Evolutionary conservation across 148 eudicot species (phyloP).

Genomic region (Chenopodium suecicum): DNA sequence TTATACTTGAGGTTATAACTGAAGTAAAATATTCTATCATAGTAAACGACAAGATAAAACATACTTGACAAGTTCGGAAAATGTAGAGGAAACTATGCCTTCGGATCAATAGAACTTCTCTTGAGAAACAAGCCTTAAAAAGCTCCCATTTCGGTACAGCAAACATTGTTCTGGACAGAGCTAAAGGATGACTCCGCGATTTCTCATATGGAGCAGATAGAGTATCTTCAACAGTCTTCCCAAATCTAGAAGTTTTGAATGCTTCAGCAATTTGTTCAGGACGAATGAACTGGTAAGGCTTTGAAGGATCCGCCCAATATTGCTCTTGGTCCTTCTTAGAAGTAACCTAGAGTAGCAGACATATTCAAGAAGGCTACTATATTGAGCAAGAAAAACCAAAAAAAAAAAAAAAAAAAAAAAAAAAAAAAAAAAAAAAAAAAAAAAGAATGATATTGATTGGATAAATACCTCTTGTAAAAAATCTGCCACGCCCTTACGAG

Average conservation of each 20-base stretch:
- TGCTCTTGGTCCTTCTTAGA: conserved; percentile 88
- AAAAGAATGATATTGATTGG: background rate
- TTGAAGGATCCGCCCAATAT: conserved; percentile 81
- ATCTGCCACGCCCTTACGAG: conserved; percentile 85
- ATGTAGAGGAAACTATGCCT: conserved; percentile 74
- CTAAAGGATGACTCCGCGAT: conserved; percentile 51
- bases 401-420: background rate
- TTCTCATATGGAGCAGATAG: conserved; percentile 57
- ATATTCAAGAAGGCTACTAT: background rate
- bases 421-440: background rate
- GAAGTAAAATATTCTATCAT: background rate
- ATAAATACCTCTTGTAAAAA: conserved; percentile 84
- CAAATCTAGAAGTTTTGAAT: conserved; percentile 62
- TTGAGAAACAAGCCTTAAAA: conserved; percentile 56
- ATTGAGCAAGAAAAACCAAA: background rate
- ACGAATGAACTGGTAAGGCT: conserved; percentile 62
- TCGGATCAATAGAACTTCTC: conserved; percentile 67
- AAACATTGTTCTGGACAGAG: conserved; percentile 51
- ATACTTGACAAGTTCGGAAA: conserved; percentile 79
- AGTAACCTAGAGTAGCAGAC: conserved; percentile 55
- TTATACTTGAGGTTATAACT: too few species aligned
- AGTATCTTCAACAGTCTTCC: conserved; percentile 42
- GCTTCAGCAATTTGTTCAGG: conserved; percentile 71
- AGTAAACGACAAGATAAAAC: conserved; percentile 6
- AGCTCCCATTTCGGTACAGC: conserved; percentile 68